phyloP scores from a whole-genome alignment of 2,329 filamentous ascomycete species.

The Fusarium nisikadoi region DNA sequence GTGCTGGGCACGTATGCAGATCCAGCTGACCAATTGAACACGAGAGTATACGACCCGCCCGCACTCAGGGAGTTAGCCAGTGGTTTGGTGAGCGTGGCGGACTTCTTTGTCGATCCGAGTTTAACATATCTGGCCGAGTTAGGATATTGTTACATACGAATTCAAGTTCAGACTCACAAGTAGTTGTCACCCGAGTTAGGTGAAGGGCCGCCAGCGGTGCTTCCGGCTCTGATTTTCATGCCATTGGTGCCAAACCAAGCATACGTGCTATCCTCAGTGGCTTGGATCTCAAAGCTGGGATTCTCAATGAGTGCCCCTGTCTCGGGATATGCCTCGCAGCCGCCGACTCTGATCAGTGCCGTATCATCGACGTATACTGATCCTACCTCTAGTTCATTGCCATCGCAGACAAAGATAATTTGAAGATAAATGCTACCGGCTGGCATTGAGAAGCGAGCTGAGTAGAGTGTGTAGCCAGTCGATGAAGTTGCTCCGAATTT shows the following conservation, averaged over 20 bases:
- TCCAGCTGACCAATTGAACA: slow-evolving; percentile 7
- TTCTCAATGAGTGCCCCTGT: slow-evolving; percentile 5
- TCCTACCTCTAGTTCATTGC: too few relatives aligned
- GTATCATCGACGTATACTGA: slow-evolving; percentile 7
- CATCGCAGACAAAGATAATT: not conserved
- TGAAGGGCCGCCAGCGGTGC: rapidly evolving
- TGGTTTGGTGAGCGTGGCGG: not conserved
- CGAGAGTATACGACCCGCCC: not conserved
- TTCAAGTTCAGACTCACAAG: not conserved
- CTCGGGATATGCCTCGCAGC: slow-evolving; percentile 4
- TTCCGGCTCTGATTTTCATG: not conserved
- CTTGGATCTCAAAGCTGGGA: not conserved
- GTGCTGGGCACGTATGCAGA: not conserved
- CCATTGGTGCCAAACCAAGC: slow-evolving; percentile 12
- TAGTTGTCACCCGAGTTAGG: not conserved
- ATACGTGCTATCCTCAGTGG: not conserved
- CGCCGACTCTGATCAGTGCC: not conserved
- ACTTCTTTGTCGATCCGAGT: not conserved
- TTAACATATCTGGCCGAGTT: not conserved
- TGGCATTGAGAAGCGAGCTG: not conserved
- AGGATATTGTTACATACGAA: rapidly evolving
- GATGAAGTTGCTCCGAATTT: not conserved
- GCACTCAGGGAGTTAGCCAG: not conserved
- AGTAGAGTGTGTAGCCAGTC: not conserved
- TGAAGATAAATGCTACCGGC: rapidly evolving